Evolutionary conservation across 768 basidiomycete genomes (phyloP), one percentile per base, ranked within the genome.

Genomic region (Mycena filopes): DNA sequence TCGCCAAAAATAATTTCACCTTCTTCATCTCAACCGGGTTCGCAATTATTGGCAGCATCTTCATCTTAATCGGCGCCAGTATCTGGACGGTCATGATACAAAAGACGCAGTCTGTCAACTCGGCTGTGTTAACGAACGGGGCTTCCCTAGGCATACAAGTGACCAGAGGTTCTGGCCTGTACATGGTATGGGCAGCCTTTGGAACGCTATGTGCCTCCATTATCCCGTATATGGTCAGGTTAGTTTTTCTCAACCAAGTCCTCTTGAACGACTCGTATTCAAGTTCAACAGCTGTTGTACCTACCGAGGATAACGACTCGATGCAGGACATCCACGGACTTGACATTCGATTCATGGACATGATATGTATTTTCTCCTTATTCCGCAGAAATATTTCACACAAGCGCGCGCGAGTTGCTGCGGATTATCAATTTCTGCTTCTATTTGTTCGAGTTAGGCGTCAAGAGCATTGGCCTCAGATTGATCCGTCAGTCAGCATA

Each of bases 201-300:
- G 90, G 83, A 28, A 86, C 85, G 73, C 80, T 94, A 40, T 75
- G 87, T 40, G 80, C 83, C 21, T 92, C 93, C 1, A 79, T 88
- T 53, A 73, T 91, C 43, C 93, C 93, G 16, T 94, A 93, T 73
- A 84, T 92, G 82, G 83, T 93, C 70, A 93, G 88, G 92, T 92
- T 66, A 47, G 88, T 74, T 5, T 36, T 20, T 25, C 23, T 31
- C 21, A 11, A 25, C 31, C 41, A n/a, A 40, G 4, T 33, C 46
- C 31, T 25, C n/a, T 42, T 21, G 20, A 12, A 2, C 43, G 23
- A 43, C 9, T n/a, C n/a, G n/a, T 49, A 21, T 50, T 57, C 40
- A 53, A 36, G 54, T 38, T 42, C 23, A 45, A n/a, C 67, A 94
- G 92, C 69, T 94, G 91, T 72, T 93, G 91, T 78, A 94, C 93